These are phyloP conservation scores for Leccinellum albellum DNA, from an alignment of 768 basidiomycete genomes.

Conservation along the genomic window DNA sequence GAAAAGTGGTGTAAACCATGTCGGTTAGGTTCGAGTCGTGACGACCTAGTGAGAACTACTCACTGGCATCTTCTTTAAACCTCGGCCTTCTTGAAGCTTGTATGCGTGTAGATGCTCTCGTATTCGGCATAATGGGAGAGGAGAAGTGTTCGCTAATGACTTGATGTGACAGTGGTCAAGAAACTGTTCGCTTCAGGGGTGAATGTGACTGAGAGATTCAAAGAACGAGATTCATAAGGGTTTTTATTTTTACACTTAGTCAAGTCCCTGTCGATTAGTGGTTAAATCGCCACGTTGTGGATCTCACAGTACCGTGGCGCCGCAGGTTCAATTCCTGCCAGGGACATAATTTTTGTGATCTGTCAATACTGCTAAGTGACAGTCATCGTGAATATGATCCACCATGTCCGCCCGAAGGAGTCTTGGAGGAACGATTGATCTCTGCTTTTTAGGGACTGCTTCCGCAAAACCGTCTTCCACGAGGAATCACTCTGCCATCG, in stretches of 20 bases:
- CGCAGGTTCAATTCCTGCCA: slow-evolving; percentile 37
- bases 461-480: slow-evolving; percentile 79
- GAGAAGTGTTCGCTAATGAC: too few species aligned
- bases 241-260: too few species aligned
- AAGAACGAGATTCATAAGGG: too few species aligned
- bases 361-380: too few species aligned
- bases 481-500: slow-evolving; percentile 72
- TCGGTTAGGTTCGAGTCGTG: background rate
- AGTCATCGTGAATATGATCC: background rate
- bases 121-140: slow-evolving; percentile 10
- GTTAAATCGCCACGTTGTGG: slow-evolving; percentile 43
- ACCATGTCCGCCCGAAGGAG: slow-evolving; percentile 19
- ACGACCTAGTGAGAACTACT: background rate
- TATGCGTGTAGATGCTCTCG: slow-evolving; percentile 7
- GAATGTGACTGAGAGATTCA: too few species aligned
- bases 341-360: slow-evolving; percentile 20
- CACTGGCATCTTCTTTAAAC: background rate
- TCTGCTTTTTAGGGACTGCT: slow-evolving; percentile 79
- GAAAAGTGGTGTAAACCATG: background rate
- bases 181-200: too few species aligned
- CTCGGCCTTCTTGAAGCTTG: background rate
- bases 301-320: slow-evolving; percentile 32
- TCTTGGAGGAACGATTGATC: slow-evolving; percentile 39
- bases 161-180: background rate
- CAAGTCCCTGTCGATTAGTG: slow-evolving; percentile 41